phyloP scores from a whole-genome alignment of 208 protist genomes.

The Leishmania tropica region DNA sequence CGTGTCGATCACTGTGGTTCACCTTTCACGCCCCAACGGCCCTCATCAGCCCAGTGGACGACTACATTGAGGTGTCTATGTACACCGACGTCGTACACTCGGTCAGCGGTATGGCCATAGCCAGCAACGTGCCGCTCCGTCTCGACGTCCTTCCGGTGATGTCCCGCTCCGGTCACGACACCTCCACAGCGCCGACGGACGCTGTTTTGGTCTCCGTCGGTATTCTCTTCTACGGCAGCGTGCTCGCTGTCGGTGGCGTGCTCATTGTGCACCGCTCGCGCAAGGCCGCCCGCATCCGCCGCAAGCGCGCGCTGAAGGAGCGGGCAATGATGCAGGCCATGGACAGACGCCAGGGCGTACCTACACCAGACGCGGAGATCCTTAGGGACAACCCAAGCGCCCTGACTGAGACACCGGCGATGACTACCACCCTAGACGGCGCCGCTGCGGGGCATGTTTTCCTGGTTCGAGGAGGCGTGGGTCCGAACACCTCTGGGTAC shows the following conservation, averaged over 20 bases:
- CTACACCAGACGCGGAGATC: neutral
- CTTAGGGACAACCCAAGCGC: neutral
- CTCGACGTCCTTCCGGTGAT: conserved; percentile 45
- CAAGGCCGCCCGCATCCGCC: conserved; percentile 37
- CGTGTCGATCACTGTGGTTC: conserved; percentile 39
- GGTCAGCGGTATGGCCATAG: conserved; percentile 1
- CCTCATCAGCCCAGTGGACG: conserved; percentile 28
- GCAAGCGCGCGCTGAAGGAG: conserved; percentile 26
- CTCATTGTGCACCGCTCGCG: conserved; percentile 36
- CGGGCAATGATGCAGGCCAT: conserved; percentile 15
- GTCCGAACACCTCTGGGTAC: neutral
- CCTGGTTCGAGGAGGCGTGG: neutral
- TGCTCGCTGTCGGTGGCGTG: conserved; percentile 33
- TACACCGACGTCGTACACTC: conserved; percentile 26
- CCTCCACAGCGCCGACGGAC: conserved; percentile 6
- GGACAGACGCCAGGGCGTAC: neutral
- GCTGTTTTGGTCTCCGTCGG: conserved; percentile 39
- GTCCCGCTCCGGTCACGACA: conserved; percentile 17
- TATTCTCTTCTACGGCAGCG: conserved; percentile 47
- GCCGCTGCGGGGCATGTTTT: neutral
- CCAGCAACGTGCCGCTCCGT: conserved; percentile 31
- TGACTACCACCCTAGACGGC: neutral
- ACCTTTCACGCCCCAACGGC: conserved; percentile 42
- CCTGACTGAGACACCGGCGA: neutral
- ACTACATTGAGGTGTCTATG: conserved; percentile 45